Evolutionary conservation across 1,284 basidiomycete species (phyloP).

Genomic region (Coriolopsis trogii): DNA sequence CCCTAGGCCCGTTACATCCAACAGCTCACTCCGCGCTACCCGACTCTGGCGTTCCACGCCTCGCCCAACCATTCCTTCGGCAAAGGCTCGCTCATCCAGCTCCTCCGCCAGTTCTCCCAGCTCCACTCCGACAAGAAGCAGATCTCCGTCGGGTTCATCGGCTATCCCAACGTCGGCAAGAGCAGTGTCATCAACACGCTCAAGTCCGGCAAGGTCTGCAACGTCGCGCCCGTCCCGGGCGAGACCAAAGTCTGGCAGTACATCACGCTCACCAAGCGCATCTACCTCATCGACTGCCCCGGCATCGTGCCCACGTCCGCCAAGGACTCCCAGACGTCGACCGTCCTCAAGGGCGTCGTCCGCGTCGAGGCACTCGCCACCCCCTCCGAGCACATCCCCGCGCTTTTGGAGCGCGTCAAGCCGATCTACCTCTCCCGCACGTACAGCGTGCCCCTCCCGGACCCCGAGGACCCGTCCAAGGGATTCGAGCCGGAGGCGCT

Average conservation of each 20-base stretch:
- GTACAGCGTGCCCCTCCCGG: conserved; percentile 76
- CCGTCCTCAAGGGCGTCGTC: conserved; percentile 96
- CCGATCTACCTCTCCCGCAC: conserved; percentile 93
- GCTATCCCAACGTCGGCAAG: conserved; percentile 99
- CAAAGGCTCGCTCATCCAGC: conserved; percentile 96
- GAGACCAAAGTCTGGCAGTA: conserved; percentile 99
- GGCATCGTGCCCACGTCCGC: conserved; percentile 97
- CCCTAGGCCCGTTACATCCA: conserved; percentile 93
- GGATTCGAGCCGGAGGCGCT: conserved; percentile 81
- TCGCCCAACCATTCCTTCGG: conserved; percentile 99
- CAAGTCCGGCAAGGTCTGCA: conserved; percentile 98
- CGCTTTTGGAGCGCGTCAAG: conserved; percentile 88
- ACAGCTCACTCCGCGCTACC: conserved; percentile 92
- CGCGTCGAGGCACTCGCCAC: conserved; percentile 95
- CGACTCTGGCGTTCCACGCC: conserved; percentile 98
- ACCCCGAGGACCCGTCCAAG: conserved; percentile 49
- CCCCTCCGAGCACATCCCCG: conserved; percentile 93
- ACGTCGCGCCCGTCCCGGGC: conserved; percentile 95
- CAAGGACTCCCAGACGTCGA: conserved; percentile 88
- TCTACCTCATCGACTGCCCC: conserved; percentile 99
- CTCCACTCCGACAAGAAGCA: conserved; percentile 99
- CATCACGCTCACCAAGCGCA: conserved; percentile 93
- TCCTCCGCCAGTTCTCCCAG: conserved; percentile 95
- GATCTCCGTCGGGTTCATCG: conserved; percentile 97
- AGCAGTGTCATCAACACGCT: conserved; percentile 98